Conservation (phyloP, 2,329 filamentous ascomycete species). For the Escovopsis sp. region DNA sequence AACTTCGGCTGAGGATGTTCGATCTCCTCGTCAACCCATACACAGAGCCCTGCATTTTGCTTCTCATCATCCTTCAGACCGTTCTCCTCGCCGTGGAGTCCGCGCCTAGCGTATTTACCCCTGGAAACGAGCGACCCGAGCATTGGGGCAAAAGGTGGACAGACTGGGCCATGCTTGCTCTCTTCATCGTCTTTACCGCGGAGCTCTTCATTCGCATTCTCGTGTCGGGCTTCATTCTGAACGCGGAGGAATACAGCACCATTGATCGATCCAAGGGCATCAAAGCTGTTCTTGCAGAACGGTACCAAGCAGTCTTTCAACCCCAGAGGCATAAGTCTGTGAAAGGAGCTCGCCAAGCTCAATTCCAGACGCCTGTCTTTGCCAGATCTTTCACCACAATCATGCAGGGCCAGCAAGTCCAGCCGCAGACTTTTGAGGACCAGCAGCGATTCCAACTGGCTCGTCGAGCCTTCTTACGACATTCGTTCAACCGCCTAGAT, state of each 20-base stretch:
- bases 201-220: conserved; percentile 74
- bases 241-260: conserved; percentile 83
- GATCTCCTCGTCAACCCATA: conserved; percentile 74
- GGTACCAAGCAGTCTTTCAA: conserved; percentile 67
- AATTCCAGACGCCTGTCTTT: conserved; percentile 47
- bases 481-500: conserved; percentile 91
- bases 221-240: conserved; percentile 85
- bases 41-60: conserved; percentile 72
- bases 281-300: conserved; percentile 57
- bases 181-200: conserved; percentile 82
- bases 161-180: conserved; percentile 65
- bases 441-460: conserved; percentile 77
- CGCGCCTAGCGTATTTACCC: conserved; percentile 50
- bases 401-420: conserved; percentile 43
- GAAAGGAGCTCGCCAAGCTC: conserved; percentile 33
- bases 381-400: conserved; percentile 69
- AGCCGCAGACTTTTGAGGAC: conserved; percentile 51
- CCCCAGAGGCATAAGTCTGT: conserved; percentile 60
- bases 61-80: conserved; percentile 79
- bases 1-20: conserved; percentile 59
- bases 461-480: conserved; percentile 78
- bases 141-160: conserved; percentile 54
- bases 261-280: conserved; percentile 67
- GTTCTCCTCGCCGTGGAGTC: conserved; percentile 79
- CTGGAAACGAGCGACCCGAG: conserved; percentile 43